These are phyloP conservation scores for Verbascum thapsus DNA, from an alignment of 257 asterid genomes.

Conservation along the genomic window DNA sequence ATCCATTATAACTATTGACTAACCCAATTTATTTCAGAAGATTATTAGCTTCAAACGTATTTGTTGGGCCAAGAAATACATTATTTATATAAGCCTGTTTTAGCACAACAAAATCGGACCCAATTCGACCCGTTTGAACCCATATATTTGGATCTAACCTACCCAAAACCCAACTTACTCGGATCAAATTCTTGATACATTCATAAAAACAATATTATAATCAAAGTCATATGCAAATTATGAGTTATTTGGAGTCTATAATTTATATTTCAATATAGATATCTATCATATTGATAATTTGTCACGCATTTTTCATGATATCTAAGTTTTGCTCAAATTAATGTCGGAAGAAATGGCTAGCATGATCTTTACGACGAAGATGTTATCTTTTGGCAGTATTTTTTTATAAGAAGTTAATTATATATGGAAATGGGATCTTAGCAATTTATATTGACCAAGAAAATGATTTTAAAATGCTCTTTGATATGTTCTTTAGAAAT, in stretches of 20 bases:
- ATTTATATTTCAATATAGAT: not conserved
- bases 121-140: too few relatives aligned
- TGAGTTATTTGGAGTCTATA: slow-evolving; percentile 21
- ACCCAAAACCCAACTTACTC: too few relatives aligned
- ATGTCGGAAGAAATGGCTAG: too few relatives aligned
- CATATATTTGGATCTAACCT: too few relatives aligned
- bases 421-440: not conserved
- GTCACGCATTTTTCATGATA: slow-evolving; percentile 18
- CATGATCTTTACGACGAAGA: not conserved
- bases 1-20: too few relatives aligned
- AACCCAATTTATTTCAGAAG: too few relatives aligned
- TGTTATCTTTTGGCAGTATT: not conserved
- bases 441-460: slow-evolving; percentile 4
- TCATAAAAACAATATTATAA: not conserved
- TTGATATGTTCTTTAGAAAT: too few relatives aligned
- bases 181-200: slow-evolving; percentile 8
- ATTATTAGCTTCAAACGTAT: too few relatives aligned
- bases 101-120: too few relatives aligned
- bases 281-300: slow-evolving; percentile 24
- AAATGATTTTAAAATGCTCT: not conserved
- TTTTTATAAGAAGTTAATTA: not conserved
- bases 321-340: too few relatives aligned
- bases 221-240: slow-evolving; percentile 29
- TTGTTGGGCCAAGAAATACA: too few relatives aligned
- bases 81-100: too few relatives aligned